phyloP scores from a whole-genome alignment of 129 eudicot genomes.

The Centrapalus pauciflorus region DNA sequence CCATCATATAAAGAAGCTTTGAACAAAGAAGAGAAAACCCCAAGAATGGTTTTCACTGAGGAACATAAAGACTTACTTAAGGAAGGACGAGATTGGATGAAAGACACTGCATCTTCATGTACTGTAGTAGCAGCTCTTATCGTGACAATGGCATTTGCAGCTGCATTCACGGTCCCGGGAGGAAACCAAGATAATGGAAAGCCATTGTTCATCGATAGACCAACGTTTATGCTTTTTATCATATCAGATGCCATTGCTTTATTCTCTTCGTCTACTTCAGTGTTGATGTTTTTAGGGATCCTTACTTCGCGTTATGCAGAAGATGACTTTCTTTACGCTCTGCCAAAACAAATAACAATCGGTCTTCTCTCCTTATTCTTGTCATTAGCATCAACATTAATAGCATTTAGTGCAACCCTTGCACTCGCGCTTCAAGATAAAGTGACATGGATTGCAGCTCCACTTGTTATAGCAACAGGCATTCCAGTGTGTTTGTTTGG shows the following conservation, averaged over 20 bases:
- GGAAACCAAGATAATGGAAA: slow-evolving; percentile 16
- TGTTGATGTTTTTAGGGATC: no score
- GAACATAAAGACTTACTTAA: slow-evolving; percentile 21
- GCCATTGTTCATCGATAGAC: slow-evolving; percentile 3
- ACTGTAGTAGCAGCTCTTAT: slow-evolving; percentile 24
- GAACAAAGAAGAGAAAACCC: slow-evolving; percentile 8
- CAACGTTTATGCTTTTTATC: not conserved
- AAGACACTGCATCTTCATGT: slow-evolving; percentile 26
- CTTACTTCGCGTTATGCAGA: no score
- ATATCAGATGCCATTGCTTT: slow-evolving; percentile 1
- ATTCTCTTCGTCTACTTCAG: slow-evolving; percentile 5
- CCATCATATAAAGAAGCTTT: slow-evolving; percentile 8
- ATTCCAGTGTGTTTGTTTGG: slow-evolving; percentile 17
- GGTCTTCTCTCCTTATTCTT: slow-evolving; percentile 9
- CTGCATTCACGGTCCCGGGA: slow-evolving; percentile 23
- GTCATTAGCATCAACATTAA: slow-evolving; percentile 16
- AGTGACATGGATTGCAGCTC: slow-evolving; percentile 13
- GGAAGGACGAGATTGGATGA: slow-evolving; percentile 37
- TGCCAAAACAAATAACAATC: not conserved
- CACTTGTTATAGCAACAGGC: not conserved
- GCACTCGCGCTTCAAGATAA: slow-evolving; percentile 2
- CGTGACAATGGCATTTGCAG: slow-evolving; percentile 25
- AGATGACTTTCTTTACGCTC: no score
- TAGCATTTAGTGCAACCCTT: slow-evolving; percentile 23
- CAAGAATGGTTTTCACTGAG: slow-evolving; percentile 20